Conservation (phyloP, 345 rosid genomes). For the Boechera retrofracta region DNA sequence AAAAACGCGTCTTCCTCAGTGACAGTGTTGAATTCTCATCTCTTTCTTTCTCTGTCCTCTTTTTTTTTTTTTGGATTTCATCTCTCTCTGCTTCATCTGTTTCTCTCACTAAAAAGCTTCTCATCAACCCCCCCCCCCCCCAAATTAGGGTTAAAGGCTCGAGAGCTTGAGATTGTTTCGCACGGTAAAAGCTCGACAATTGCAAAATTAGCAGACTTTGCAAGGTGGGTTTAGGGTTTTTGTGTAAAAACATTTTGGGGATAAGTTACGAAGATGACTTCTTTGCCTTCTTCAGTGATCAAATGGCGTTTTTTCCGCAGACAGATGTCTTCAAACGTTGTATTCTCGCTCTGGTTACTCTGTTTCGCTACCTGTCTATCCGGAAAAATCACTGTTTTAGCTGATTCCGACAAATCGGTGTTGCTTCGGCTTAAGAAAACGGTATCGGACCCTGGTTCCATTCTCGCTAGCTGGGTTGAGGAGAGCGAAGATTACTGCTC, state of each 20-base stretch:
- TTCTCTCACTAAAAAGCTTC: slow-evolving; percentile 45
- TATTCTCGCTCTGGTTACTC: slow-evolving; percentile 44
- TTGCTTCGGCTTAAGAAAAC: slow-evolving; percentile 73
- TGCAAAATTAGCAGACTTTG: slow-evolving; percentile 21
- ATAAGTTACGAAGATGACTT: slow-evolving; percentile 55
- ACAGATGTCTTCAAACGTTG: slow-evolving; percentile 31
- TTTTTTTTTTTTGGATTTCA: neutral
- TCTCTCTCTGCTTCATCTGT: slow-evolving; percentile 38
- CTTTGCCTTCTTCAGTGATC: slow-evolving; percentile 52
- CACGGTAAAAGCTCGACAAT: slow-evolving; percentile 14
- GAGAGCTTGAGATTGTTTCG: slow-evolving; percentile 25
- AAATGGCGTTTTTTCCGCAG: slow-evolving; percentile 57
- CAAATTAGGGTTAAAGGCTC: slow-evolving; percentile 54
- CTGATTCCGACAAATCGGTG: slow-evolving; percentile 65
- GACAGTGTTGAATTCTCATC: slow-evolving; percentile 48
- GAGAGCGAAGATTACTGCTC: slow-evolving; percentile 56
- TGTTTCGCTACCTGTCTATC: slow-evolving; percentile 37
- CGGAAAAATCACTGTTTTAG: slow-evolving; percentile 38
- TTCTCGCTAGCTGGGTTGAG: slow-evolving; percentile 67
- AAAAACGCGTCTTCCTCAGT: slow-evolving; percentile 68
- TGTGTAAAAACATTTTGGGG: slow-evolving; percentile 40
- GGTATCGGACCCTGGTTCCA: slow-evolving; percentile 64
- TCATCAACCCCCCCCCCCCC: slow-evolving; percentile 10
- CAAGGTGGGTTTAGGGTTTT: slow-evolving; percentile 44
- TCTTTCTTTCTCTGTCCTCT: slow-evolving; percentile 38